Percentiles rank a stretch among this genome's conserved stretches.
These are phyloP conservation scores for Pezicula rhizophila DNA, from an alignment of 2,329 filamentous ascomycete genomes.

Conservation along the genomic window DNA sequence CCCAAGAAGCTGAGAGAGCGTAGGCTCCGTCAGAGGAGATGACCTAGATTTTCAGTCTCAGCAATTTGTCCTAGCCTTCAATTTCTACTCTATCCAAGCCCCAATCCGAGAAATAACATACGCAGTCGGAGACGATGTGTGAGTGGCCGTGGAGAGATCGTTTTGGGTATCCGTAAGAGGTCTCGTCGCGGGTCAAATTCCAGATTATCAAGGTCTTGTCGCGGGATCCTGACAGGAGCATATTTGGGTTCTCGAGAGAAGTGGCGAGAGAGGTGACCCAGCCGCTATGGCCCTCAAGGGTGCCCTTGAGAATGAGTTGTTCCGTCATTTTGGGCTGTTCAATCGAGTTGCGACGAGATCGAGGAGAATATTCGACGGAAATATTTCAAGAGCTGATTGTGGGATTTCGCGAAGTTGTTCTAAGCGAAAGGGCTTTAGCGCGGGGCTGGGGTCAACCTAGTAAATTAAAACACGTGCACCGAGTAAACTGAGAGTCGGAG, in stretches of 20 bases:
- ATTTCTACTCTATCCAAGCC: slow-evolving; percentile 16
- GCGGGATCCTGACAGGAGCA: slow-evolving; percentile 95
- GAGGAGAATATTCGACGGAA: slow-evolving; percentile 8
- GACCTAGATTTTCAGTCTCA: slow-evolving; percentile 55
- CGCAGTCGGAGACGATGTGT: slow-evolving; percentile 99
- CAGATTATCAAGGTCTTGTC: slow-evolving; percentile 99
- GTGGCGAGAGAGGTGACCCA: slow-evolving; percentile 99
- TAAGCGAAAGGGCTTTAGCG: neutral
- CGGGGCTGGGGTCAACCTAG: too few relatives aligned
- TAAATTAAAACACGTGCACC: too few relatives aligned
- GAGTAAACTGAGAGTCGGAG: too few relatives aligned
- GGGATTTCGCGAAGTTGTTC: neutral
- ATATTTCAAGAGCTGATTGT: neutral
- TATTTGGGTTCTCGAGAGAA: slow-evolving; percentile 99
- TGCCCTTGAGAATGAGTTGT: slow-evolving; percentile 75
- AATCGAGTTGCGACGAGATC: slow-evolving; percentile 15
- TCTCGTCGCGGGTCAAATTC: slow-evolving; percentile 99
- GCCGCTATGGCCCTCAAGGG: slow-evolving; percentile 98
- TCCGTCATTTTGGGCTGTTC: slow-evolving; percentile 28
- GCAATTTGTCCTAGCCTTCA: slow-evolving; percentile 17
- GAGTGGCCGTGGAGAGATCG: slow-evolving; percentile 97
- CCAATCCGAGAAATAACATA: slow-evolving; percentile 49
- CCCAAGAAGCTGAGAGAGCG: slow-evolving; percentile 97
- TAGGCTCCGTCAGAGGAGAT: slow-evolving; percentile 99
- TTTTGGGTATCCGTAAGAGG: slow-evolving; percentile 98